Evolutionary conservation across 176 grass and related monocot species (phyloP), one percentile per base, ranked within the genome.

Genomic region (Elymus sibiricus): DNA sequence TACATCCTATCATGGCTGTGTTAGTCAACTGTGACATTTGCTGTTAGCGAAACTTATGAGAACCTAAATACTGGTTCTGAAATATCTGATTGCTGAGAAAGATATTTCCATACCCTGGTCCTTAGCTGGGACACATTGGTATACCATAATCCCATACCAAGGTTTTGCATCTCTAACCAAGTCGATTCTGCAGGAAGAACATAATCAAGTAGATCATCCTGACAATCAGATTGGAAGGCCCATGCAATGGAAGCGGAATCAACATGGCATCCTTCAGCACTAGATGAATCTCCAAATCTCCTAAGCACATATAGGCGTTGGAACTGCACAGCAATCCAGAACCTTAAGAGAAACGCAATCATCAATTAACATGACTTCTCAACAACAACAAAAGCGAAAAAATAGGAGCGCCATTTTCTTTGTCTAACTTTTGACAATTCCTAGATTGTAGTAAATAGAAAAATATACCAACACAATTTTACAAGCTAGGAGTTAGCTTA

Each of bases 201-300:
- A 73, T 88, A 94, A 89, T 88, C 95, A 85, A 98, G 95, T 64
- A 98, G 91, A 94, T 98, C 95, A 81, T 95, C 93, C 84, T 98
- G 93, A 85, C 95, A 98, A 74, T 94, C 91, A 90, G 95, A 95
- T 81, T 95, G 95, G 83, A 94, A 86, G 26, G 95, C 95, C 95
- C 95, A 95, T 46, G 91, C 91, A 81, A 95, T 86, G 44, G 90
- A 92, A 87, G 87, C 70, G 77, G 93, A 95, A 91, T 90, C 81
- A 69, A 95, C 39, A 79, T 24, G 29, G 70, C 79, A 83, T 42
- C 64, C 47, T 86, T 95, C 87, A 69, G 44, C 79, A 56, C 66
- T 66, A 86, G 83, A 86, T 72, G 79, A 71, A 84, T 74, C 39
- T 61, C 78, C 88, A 90, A 25, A 79, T 68, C 40, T 88, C 42